Evolutionary conservation across 805 yeast species (phyloP), one percentile per base, ranked within the genome.

Genomic region (Candida endomychidarum): DNA sequence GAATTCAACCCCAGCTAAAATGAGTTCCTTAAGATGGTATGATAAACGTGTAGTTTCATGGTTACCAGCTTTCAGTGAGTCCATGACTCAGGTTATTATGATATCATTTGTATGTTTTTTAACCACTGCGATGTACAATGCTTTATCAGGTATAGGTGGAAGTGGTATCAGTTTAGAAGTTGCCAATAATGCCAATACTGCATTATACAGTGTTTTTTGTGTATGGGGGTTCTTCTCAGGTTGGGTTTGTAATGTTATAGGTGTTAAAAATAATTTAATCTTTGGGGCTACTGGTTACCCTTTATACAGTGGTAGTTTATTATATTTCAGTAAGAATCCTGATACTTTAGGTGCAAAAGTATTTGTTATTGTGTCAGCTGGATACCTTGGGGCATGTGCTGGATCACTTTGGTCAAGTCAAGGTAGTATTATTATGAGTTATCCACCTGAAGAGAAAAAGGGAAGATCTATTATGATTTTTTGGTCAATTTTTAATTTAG

Each of bases 401-500:
- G 64, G 75, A 16, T 55, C 67, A 30, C 63, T 77, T 38, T 78
- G 83, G 83, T 72, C 78, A 17, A 79, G 80, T 19, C 81, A 77
- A 51, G 80, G 80, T 38, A 60, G 74, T 19, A 70, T 78, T 34
- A 70, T 77, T 45, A 70, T 78, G 75, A 61, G 77, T 11, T 78
- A 78, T 46, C 75, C 82, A 3, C 58, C 74, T 16, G 83, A 78
- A 57, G 54, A 60, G 24, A 61, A 49, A 14, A 78, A 78, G 58
- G 83, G 80, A 26, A 58, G 59, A 23, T 77, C 72, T 37, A 67
- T 78, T 32, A 73, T 75, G 67, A 56, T 72, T n/a, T 78, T 78
- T 56, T 78, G 83, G 83, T 63, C 72, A 46, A 76, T 78, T 37
- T 78, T 78, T 65, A 76, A 77, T 59, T 56, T 76, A 42, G 83